Base-by-base conservation (phyloP, 2,329 filamentous ascomycete genomes). In the Colletotrichum sp. region DNA sequence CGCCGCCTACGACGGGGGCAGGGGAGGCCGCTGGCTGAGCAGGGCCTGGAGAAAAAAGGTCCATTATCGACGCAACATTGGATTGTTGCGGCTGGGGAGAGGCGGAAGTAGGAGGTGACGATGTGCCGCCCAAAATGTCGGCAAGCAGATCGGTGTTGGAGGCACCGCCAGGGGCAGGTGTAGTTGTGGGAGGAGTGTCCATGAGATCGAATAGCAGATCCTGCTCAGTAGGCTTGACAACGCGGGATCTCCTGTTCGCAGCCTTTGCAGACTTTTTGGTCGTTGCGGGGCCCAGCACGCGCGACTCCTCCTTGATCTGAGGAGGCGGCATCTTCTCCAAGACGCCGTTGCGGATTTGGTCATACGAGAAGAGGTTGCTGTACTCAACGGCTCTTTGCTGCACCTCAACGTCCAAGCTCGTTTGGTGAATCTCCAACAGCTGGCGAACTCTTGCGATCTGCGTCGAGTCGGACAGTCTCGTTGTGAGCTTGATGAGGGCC, bases 281-380 rank as follows among this genome's bases (percentile, higher is more conserved):
- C 2, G 92, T 89, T 2, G 95, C 93, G 81, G 96, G 94, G 59
- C 96, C 96, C 21, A 99, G 89, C 5, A 98, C 96, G 76, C 96
- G 91, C 71, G 97, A 96, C 84, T 98, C 95, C 83, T 99, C 97
- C 79, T 96, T 95, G 81, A 99, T 99, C 84, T 99, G 96, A 10
- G 97, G 97, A 3, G 97, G 92, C 9, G 97, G 97, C 98, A 99
- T 99, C 84, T 97, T 98, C 86, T 99, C 97, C 13, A 99, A 88
- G 4, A 99, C 97, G 74, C 97, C 97, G 76, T 91, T 92, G 71
- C 96, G 93, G 72, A 99, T 95, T 76, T 95, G 90, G 80, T 99
- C 96, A 81, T 95, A 95, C 1, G 92, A 92, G 81, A 99, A 99
- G n/a, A 99, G 89, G 81, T 99, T 99, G 75, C 93, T 92, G 81